phyloP scores from a whole-genome alignment of 2,329 filamentous ascomycete genomes.

The Alternaria conjuncta region DNA sequence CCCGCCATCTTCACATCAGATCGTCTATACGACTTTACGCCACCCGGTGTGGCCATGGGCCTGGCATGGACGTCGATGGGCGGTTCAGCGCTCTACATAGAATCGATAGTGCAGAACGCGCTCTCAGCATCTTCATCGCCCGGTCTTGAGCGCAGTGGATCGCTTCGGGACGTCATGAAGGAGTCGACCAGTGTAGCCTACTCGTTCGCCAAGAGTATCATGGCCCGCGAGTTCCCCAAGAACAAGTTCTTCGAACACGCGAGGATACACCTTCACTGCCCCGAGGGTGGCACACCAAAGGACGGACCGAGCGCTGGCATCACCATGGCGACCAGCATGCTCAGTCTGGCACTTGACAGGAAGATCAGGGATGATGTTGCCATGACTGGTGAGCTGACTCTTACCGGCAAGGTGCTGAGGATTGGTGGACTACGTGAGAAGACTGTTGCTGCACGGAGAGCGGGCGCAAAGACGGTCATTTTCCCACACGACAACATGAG shows the following conservation, averaged over 20 bases:
- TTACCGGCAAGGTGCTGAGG: constrained; percentile 93
- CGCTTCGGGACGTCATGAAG: constrained; percentile 97
- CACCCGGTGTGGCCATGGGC: constrained; percentile 95
- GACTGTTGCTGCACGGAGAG: constrained; percentile 91
- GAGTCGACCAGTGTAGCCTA: constrained; percentile 95
- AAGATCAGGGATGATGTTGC: constrained; percentile 85
- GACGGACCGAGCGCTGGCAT: constrained; percentile 83
- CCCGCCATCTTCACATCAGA: constrained; percentile 96
- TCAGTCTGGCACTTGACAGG: constrained; percentile 82
- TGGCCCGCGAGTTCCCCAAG: constrained; percentile 83
- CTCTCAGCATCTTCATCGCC: constrained; percentile 76
- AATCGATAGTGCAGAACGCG: constrained; percentile 89
- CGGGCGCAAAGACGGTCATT: constrained; percentile 90
- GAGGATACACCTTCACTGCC: constrained; percentile 93
- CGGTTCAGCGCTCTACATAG: constrained; percentile 94
- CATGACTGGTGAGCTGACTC: constrained; percentile 97
- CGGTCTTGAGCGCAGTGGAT: constrained; percentile 88
- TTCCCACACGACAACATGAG: constrained; percentile 96
- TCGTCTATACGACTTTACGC: constrained; percentile 90
- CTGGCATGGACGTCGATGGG: constrained; percentile 98
- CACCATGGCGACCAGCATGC: constrained; percentile 94
- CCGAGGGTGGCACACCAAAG: constrained; percentile 94
- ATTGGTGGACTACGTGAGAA: constrained; percentile 96
- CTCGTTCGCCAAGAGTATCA: constrained; percentile 88
- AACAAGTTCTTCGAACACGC: constrained; percentile 98